Base-by-base conservation (phyloP, 352 stramenopile genomes). In the Phytopythium vexans region DNA sequence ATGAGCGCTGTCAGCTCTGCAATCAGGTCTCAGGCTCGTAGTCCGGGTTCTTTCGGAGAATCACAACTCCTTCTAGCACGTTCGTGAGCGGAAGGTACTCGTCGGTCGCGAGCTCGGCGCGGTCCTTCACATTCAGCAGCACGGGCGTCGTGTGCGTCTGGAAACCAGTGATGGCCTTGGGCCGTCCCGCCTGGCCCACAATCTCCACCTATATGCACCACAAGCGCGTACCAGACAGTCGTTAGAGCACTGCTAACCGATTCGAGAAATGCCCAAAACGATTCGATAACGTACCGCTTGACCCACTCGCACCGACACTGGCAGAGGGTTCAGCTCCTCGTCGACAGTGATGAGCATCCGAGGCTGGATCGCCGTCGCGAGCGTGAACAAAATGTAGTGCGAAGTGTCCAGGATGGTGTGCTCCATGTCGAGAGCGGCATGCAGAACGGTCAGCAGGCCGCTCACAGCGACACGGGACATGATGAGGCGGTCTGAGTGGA, bases 111-210 rank as follows among this genome's bases (percentile, higher is more conserved):
- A 99, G 80, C 74, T 99, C 97, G 37, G 97, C 97, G 53, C 97
- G 92, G 69, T 99, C 97, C 68, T 97, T 97, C 34, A 97, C 84
- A 56, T 95, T 97, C 38, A 99, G 81, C 62, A 99, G 77, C 48
- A 99, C 97, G 41, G 97, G 97, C 36, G 97, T 99, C 52, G 94
- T 99, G 76, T 99, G 97, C 41, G 97, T 99, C 70, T 99, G 97
- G 76, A 99, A 99, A 50, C 97, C 97, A 48, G 97, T 99, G 59
- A 99, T 99, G 45, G 96, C 98, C 82, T 99, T 99, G 11, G 97
- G 97, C 36, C 97, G 96, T 69, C 97, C 97, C 8, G 97, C 97
- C 82, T 99, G 97, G 6, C 97, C 97, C 36, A 99, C 97, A 49
- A 97, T 99, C 62, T 99, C 97, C 38, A 99, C 82, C 85, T 94